Conservation (phyloP, 148 eudicot species). For the Fagopyrum esculentum region DNA sequence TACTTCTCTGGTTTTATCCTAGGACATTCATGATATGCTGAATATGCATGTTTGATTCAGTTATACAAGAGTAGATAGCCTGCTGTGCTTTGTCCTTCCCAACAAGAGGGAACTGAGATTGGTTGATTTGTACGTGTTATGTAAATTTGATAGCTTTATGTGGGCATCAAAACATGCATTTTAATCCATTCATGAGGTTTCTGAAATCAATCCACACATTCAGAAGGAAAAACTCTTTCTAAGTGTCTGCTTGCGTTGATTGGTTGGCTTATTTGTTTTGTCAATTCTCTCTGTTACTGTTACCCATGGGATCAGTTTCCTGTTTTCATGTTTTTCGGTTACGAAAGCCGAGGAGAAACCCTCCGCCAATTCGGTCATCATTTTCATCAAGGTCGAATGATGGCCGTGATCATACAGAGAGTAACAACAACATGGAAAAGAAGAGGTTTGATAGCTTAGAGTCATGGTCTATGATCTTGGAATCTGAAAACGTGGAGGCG, state of each 20-base stretch:
- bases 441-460: conserved; percentile 89
- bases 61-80: neutral
- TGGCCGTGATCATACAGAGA: conserved; percentile 27
- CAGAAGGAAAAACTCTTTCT: conserved; percentile 42
- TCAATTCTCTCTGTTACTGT: neutral
- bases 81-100: neutral
- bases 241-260: conserved; percentile 14
- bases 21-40: neutral
- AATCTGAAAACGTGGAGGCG: conserved; percentile 78
- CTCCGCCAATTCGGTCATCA: conserved; percentile 29
- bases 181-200: conserved; percentile 72
- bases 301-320: conserved; percentile 48
- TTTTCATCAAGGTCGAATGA: conserved; percentile 38
- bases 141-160: conserved; percentile 3
- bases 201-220: conserved; percentile 63
- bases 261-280: neutral
- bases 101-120: neutral
- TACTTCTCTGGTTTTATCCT: neutral
- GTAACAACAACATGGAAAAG: conserved; percentile 47
- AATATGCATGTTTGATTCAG: neutral
- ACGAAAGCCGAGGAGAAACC: conserved; percentile 34
- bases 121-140: conserved; percentile 3
- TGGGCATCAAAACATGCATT: conserved; percentile 42
- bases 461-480: conserved; percentile 98
- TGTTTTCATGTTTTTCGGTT: conserved; percentile 55